These are phyloP conservation scores for Penicillium sp. DNA, from an alignment of 2,329 filamentous ascomycete species.

Conservation along the genomic window DNA sequence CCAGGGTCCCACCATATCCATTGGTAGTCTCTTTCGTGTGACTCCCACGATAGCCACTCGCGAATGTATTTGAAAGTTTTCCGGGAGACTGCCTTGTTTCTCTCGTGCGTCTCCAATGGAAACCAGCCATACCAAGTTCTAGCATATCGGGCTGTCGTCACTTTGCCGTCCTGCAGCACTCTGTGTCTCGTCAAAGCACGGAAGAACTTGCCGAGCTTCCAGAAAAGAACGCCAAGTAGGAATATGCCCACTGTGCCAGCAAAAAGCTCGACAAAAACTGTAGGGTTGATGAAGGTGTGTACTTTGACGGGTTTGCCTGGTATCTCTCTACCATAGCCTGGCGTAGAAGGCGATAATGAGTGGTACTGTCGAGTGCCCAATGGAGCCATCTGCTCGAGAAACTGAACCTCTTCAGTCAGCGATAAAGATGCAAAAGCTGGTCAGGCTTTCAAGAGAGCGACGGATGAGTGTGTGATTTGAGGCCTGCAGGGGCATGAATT, in stretches of 20 bases:
- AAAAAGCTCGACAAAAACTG: slow-evolving; percentile 37
- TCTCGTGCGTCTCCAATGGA: slow-evolving; percentile 33
- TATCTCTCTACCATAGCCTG: slow-evolving; percentile 27
- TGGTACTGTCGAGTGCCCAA: slow-evolving; percentile 29
- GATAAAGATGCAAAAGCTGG: neutral
- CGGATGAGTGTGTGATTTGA: neutral
- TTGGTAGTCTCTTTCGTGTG: slow-evolving; percentile 38
- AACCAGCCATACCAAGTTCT: slow-evolving; percentile 50
- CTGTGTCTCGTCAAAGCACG: slow-evolving; percentile 39
- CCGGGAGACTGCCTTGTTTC: slow-evolving; percentile 29
- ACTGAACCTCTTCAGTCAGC: neutral
- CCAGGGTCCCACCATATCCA: slow-evolving; percentile 48
- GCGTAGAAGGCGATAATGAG: slow-evolving; percentile 27
- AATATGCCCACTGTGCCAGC: slow-evolving; percentile 43
- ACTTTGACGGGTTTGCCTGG: slow-evolving; percentile 22
- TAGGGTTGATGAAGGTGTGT: slow-evolving; percentile 32
- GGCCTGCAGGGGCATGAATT: neutral
- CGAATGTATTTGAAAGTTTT: slow-evolving; percentile 24
- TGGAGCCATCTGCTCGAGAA: slow-evolving; percentile 34
- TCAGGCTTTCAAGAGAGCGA: neutral
- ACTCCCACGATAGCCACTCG: slow-evolving; percentile 37
- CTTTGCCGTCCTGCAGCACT: slow-evolving; percentile 37
- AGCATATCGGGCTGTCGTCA: slow-evolving; percentile 36
- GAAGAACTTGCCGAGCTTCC: slow-evolving; percentile 42
- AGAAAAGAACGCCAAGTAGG: slow-evolving; percentile 39